Percentiles rank a stretch among this genome's conserved stretches.
Conservation (phyloP, 306 rosid genomes). For the Heteromeles arbutifolia region DNA sequence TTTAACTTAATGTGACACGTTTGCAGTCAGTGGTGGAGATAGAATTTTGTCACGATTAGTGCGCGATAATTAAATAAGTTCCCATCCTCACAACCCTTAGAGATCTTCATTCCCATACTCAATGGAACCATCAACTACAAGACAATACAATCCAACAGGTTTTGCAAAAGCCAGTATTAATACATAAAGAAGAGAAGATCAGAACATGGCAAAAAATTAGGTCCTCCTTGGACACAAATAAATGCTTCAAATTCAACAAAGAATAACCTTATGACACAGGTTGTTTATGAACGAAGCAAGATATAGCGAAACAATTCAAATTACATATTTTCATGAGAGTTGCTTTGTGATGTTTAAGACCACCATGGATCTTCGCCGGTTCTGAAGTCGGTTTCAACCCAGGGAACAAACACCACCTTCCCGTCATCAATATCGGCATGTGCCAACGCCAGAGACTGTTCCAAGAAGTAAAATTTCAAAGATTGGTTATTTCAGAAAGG, state of each 20-base stretch:
- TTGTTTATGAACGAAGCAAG: background rate
- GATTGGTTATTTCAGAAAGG: conserved; percentile 5
- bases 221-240: conserved; percentile 4
- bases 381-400: conserved; percentile 94
- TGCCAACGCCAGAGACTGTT: conserved; percentile 76
- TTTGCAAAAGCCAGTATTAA: background rate
- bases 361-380: conserved; percentile 88
- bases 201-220: background rate
- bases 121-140: background rate
- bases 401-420: conserved; percentile 80
- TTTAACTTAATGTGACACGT: too few relatives aligned
- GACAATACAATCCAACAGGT: background rate
- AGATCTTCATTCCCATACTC: background rate
- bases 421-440: conserved; percentile 71
- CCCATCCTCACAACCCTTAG: too few relatives aligned
- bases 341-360: conserved; percentile 35
- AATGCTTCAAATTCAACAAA: background rate
- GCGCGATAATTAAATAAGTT: too few relatives aligned
- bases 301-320: background rate
- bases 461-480: conserved; percentile 6
- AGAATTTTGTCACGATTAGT: too few relatives aligned
- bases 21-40: too few relatives aligned
- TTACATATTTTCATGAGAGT: background rate
- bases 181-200: background rate
- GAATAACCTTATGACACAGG: conserved; percentile 11